Evolutionary conservation across 768 basidiomycete genomes (phyloP), one percentile per base, ranked within the genome.

Genomic region (Tricholoma matsutake): DNA sequence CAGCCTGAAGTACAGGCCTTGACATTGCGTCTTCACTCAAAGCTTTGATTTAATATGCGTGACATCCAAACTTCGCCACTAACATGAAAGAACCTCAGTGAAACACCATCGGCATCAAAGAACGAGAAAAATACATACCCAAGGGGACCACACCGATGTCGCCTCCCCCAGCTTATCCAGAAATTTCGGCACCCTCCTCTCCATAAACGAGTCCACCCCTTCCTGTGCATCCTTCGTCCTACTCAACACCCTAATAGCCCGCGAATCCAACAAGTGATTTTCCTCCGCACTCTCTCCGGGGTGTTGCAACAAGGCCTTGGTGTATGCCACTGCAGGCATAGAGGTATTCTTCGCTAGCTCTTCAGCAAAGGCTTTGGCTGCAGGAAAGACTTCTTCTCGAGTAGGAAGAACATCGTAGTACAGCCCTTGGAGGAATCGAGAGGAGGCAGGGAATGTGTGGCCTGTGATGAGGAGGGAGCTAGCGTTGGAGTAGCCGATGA

Each of bases 211-310:
- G 7, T 61, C 63, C 6, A 76, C 76, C 3, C 84, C 84, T 61
- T 85, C 84, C 13, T 67, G 69, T 0, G 76, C 80, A 62, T 85
- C 85, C 8, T 63, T 64, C 5, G 75, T 72, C 18, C 61, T 67
- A 0, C 70, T 81, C 0, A 81, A 63, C 22, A 79, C 64, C 25
- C 76, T 71, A 22, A 86, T 78, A 5, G 75, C 79, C 14, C 78
- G 70, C 9, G 85, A 85, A 62, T 86, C 84, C 16, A 80, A 65
- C 3, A 85, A 63, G 59, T 86, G 83, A 58, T 82, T 83, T 65
- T 83, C 82, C 67, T 86, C 84, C 39, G 78, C 71, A 6, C 74
- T 79, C 58, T 78, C 72, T 8, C 79, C 81, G 1, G 83, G 79
- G 60, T 81, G 78, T 63, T 82, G 81, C 4, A 86, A 65, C 20